These are phyloP conservation scores for Protomyces inundatus DNA, from an alignment of 1,139 yeast species.

Conservation along the genomic window DNA sequence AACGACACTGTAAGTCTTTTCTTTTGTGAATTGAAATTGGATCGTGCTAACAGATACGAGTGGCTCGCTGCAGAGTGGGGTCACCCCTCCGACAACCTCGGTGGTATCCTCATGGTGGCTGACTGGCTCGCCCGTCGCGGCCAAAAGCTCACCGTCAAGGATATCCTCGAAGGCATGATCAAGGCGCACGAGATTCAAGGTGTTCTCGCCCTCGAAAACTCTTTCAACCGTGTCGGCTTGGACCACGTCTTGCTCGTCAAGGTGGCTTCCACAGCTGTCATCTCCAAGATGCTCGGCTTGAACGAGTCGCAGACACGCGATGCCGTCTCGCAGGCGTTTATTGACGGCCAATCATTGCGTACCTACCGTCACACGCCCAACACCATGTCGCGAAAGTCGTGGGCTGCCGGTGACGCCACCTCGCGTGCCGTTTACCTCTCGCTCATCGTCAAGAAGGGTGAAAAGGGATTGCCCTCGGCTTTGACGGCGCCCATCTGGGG, in stretches of 20 bases:
- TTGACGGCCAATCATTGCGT: constrained; percentile 54
- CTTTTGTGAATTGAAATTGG: not conserved
- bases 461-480: constrained; percentile 54
- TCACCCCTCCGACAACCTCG: constrained; percentile 57
- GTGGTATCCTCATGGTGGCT: constrained; percentile 55
- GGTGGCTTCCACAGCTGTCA: constrained; percentile 59
- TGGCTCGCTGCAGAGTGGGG: constrained; percentile 68
- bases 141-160: constrained; percentile 45
- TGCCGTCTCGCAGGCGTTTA: constrained; percentile 56
- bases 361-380: constrained; percentile 61
- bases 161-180: constrained; percentile 52
- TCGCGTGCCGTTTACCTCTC: constrained; percentile 57
- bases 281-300: constrained; percentile 51
- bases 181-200: constrained; percentile 62
- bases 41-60: constrained; percentile 36
- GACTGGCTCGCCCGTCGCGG: constrained; percentile 51
- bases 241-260: constrained; percentile 57
- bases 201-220: constrained; percentile 52
- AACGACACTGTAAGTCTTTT: constrained; percentile 41
- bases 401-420: constrained; percentile 65
- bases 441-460: constrained; percentile 50
- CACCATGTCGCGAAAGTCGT: constrained; percentile 57
- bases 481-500: constrained; percentile 58
- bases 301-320: constrained; percentile 49
- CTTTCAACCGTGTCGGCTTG: constrained; percentile 55